Evolutionary conservation across 2,329 filamentous ascomycete species (phyloP), one percentile per base, ranked within the genome.

Genomic region (Didymella pomorum): DNA sequence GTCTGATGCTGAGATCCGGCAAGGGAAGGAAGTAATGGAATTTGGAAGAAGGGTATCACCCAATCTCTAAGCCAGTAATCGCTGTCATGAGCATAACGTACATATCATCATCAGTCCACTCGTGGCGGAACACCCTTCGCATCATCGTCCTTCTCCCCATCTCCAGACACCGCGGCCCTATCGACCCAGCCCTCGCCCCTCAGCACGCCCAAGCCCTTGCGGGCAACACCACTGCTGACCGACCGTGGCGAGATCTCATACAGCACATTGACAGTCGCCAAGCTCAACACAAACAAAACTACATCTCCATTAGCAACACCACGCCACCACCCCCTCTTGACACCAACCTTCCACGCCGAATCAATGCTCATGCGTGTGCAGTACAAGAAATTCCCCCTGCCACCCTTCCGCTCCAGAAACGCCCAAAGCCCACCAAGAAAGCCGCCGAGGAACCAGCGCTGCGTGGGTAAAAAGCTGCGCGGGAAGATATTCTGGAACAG

Each of bases 301-400:
- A 97, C 86, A 77, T 98, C 94, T 0, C 93, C 93, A 35, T 91
- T 90, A 69, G 84, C 86, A 74, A 95, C 84, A 11, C 91, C 91
- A 64, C 85, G 87, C 92, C 94, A 97, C 87, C 92, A 92, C 1
- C 92, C 86, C 31, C 89, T 83, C 86, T 98, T 98, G 54, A 90
- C 86, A n/a, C 93, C 93, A 0, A 96, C 92, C 81, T 96, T 96
- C 92, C 93, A 98, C 44, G 93, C 77, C 35, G 87, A 91, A 74
- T 96, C 91, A 28, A 97, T 82, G 59, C 89, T 92, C n/a, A 89
- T 80, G 2, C 93, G 84, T 28, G 90, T 87, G 63, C 87, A 88
- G 76, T 95, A 95, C 60, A 97, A 69, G 76, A 96, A 96, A 53
- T 91, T 85, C 1, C 84, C 82, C 86, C 60, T 61, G 2, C 76